Conservation (phyloP, 1,139 yeast species). For the Kodamaea arcana region DNA sequence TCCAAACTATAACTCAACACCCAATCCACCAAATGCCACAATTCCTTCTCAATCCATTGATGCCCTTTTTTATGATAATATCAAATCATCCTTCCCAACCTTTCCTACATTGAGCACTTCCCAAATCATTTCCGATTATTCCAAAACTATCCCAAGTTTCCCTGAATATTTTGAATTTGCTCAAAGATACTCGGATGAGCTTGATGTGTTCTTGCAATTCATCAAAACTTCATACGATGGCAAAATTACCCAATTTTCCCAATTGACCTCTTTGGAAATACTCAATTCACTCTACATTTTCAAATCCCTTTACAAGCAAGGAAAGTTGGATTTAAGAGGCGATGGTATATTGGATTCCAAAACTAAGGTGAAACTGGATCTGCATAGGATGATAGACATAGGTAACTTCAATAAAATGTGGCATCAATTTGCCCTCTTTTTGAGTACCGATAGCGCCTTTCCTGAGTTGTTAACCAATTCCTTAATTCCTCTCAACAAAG, state of each 20-base stretch:
- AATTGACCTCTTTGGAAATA: conserved; percentile 27
- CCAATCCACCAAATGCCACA: not conserved
- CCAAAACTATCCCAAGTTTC: conserved; percentile 15
- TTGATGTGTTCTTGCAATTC: conserved; percentile 21
- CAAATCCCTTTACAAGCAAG: conserved; percentile 22
- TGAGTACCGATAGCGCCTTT: conserved; percentile 8
- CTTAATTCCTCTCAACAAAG: conserved; percentile 11
- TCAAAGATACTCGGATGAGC: conserved; percentile 16
- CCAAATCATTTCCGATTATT: conserved; percentile 2
- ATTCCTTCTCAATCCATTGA: not conserved
- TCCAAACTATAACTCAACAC: not conserved
- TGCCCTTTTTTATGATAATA: conserved; percentile 2
- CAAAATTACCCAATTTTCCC: conserved; percentile 20
- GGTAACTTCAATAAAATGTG: conserved; percentile 21
- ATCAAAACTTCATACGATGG: conserved; percentile 20
- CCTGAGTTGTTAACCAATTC: conserved; percentile 13
- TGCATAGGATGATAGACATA: conserved; percentile 7
- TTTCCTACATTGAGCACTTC: conserved; percentile 1
- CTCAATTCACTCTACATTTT: conserved; percentile 27
- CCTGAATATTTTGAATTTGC: conserved; percentile 10
- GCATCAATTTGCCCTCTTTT: conserved; percentile 8
- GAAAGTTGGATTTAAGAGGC: conserved; percentile 16
- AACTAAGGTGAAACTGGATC: too few relatives aligned
- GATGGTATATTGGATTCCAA: too few relatives aligned
- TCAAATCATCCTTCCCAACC: conserved; percentile 3